Percentiles rank a stretch among this genome's conserved stretches.
These are phyloP conservation scores for Coelastrella sp. DNA, from an alignment of 139 green algal genomes.

Conservation along the genomic window DNA sequence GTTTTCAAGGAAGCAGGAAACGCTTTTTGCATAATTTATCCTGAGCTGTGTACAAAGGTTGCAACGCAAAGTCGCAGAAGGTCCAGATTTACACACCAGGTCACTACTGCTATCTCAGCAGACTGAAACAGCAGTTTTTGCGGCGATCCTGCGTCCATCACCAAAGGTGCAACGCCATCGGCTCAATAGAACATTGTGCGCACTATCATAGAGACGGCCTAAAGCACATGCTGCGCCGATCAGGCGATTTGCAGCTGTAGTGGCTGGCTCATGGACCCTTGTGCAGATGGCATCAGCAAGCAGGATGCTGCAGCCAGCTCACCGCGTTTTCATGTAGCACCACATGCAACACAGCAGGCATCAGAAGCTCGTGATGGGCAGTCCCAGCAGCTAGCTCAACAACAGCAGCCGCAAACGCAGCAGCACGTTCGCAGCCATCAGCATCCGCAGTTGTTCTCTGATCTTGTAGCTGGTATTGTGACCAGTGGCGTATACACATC, in stretches of 20 bases:
- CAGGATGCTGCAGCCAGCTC: not conserved
- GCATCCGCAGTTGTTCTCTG: slow-evolving; percentile 20
- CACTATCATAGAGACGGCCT: no score
- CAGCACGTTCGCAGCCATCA: not conserved
- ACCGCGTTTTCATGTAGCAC: not conserved
- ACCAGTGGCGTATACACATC: slow-evolving; percentile 32
- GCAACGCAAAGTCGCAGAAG: no score
- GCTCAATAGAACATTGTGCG: no score
- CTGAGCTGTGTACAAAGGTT: no score
- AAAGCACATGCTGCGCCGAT: not conserved
- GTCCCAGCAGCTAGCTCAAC: not conserved
- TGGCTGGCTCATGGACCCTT: not conserved
- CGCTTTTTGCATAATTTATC: no score
- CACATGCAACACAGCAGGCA: not conserved
- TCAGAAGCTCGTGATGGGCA: not conserved
- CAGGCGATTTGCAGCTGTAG: not conserved
- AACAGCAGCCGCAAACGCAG: not conserved
- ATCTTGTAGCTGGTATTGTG: slow-evolving; percentile 35
- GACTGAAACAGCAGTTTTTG: no score
- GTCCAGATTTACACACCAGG: no score
- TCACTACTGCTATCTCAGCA: no score
- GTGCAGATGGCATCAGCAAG: not conserved
- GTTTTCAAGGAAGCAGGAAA: no score
- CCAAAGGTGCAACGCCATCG: no score
- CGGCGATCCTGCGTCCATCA: no score